phyloP scores from a whole-genome alignment of 2,329 filamentous ascomycete species.

The Fusarium sp. region DNA sequence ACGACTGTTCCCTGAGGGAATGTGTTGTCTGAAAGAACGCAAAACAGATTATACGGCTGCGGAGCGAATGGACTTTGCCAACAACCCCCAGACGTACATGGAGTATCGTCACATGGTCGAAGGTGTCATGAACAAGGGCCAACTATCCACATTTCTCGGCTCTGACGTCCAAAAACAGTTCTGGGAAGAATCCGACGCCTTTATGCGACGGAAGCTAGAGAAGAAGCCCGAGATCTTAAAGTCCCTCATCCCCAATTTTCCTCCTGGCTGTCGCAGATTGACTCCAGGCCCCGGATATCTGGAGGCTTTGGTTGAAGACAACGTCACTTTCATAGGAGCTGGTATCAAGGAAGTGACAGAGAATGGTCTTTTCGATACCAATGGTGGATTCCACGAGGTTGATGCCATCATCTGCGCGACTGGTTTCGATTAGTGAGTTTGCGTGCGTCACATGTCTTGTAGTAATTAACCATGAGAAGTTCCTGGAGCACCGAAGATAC shows the following conservation, averaged over 20 bases:
- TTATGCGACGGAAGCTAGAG: not conserved
- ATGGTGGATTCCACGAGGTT: not conserved
- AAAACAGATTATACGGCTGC: not conserved
- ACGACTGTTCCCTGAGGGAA: not conserved
- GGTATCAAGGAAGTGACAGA: not conserved
- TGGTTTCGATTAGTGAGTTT: not conserved
- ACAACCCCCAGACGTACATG: not conserved
- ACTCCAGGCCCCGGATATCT: conserved; percentile 11
- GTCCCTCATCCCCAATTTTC: conserved; percentile 2
- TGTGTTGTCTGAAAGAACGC: too few relatives aligned
- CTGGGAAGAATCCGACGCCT: conserved; percentile 5
- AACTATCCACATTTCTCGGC: conserved; percentile 9
- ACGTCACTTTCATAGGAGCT: conserved; percentile 3
- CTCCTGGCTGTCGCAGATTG: not conserved
- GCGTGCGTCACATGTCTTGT: not conserved
- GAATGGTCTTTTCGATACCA: not conserved
- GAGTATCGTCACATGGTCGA: conserved; percentile 12
- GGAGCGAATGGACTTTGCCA: not conserved
- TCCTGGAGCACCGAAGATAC: not conserved
- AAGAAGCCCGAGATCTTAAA: not conserved
- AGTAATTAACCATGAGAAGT: not conserved
- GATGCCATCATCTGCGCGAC: conserved; percentile 1
- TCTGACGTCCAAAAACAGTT: conserved; percentile 8
- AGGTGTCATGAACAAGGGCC: conserved; percentile 15
- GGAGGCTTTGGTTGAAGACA: conserved; percentile 13